Evolutionary conservation across 2,329 filamentous ascomycete species (phyloP).

Genomic region (Calonectria honghensis): DNA sequence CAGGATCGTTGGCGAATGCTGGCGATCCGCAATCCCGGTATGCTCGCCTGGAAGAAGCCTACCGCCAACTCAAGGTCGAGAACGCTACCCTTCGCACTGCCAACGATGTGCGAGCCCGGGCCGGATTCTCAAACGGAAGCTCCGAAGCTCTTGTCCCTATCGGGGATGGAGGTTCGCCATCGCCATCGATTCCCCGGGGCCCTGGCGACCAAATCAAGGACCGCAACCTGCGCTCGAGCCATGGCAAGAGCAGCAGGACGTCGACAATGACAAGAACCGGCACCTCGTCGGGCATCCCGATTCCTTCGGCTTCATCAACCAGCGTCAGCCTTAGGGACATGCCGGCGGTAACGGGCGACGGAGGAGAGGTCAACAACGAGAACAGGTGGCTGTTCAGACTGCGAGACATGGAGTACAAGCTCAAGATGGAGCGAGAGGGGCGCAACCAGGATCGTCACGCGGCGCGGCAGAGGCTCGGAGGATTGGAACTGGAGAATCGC

Average conservation of each 20-base stretch:
- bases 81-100: slow-evolving; percentile 81
- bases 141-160: slow-evolving; percentile 60
- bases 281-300: slow-evolving; percentile 55
- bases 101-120: slow-evolving; percentile 73
- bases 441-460: slow-evolving; percentile 89
- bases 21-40: slow-evolving; percentile 68
- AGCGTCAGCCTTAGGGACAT: slow-evolving; percentile 56
- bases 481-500: slow-evolving; percentile 84
- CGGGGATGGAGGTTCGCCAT: slow-evolving; percentile 67
- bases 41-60: slow-evolving; percentile 75
- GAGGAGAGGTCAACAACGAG: slow-evolving; percentile 66
- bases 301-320: slow-evolving; percentile 51
- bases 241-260: slow-evolving; percentile 54
- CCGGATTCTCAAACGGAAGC: slow-evolving; percentile 65
- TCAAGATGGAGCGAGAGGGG: slow-evolving; percentile 93
- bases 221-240: slow-evolving; percentile 58
- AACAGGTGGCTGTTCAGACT: slow-evolving; percentile 90
- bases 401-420: slow-evolving; percentile 88
- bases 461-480: slow-evolving; percentile 86
- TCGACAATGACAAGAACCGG: slow-evolving; percentile 58
- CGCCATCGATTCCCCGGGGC: slow-evolving; percentile 72
- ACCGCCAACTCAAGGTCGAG: slow-evolving; percentile 78
- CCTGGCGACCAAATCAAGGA: slow-evolving; percentile 68
- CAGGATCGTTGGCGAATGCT: slow-evolving; percentile 64
- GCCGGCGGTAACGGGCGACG: slow-evolving; percentile 52